These are phyloP conservation scores for Fonsecaea nubica DNA, from an alignment of 2,329 filamentous ascomycete species.

Conservation along the genomic window DNA sequence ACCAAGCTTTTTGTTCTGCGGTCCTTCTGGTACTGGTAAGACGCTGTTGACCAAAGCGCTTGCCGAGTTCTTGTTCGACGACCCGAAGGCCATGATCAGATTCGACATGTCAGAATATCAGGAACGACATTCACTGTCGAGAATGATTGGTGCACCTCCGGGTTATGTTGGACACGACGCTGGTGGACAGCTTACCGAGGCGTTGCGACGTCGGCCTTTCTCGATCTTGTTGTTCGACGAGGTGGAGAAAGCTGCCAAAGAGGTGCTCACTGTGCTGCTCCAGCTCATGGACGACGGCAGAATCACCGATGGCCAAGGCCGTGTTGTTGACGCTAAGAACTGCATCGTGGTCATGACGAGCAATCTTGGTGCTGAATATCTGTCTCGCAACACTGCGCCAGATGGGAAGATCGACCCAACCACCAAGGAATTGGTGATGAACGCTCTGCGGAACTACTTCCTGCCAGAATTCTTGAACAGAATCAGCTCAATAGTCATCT, in stretches of 20 bases:
- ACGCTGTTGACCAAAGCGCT: slow-evolving; percentile 95
- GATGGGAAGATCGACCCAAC: slow-evolving; percentile 86
- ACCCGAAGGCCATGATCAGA: slow-evolving; percentile 95
- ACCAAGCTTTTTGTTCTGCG: slow-evolving; percentile 97
- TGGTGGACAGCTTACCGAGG: slow-evolving; percentile 93
- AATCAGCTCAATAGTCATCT: slow-evolving; percentile 95
- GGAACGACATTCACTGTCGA: slow-evolving; percentile 90
- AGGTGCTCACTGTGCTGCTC: slow-evolving; percentile 93
- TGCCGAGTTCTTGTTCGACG: slow-evolving; percentile 97
- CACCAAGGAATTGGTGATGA: slow-evolving; percentile 89
- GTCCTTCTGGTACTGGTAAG: slow-evolving; percentile 97
- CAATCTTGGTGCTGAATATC: slow-evolving; percentile 92
- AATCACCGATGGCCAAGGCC: slow-evolving; percentile 96
- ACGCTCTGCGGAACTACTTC: slow-evolving; percentile 91
- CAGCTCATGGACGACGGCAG: slow-evolving; percentile 99
- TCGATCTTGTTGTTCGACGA: slow-evolving; percentile 98
- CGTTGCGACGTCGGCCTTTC: slow-evolving; percentile 91
- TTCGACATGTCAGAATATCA: slow-evolving; percentile 99
- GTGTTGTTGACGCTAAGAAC: slow-evolving; percentile 93
- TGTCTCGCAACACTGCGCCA: slow-evolving; percentile 76
- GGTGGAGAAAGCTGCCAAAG: slow-evolving; percentile 98
- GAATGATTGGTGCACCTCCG: slow-evolving; percentile 97
- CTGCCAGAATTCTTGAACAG: slow-evolving; percentile 98
- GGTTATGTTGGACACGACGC: slow-evolving; percentile 97
- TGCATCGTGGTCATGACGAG: slow-evolving; percentile 99